Base-by-base conservation (phyloP, 805 yeast genomes). In the Suhomyces xylopsoci region DNA sequence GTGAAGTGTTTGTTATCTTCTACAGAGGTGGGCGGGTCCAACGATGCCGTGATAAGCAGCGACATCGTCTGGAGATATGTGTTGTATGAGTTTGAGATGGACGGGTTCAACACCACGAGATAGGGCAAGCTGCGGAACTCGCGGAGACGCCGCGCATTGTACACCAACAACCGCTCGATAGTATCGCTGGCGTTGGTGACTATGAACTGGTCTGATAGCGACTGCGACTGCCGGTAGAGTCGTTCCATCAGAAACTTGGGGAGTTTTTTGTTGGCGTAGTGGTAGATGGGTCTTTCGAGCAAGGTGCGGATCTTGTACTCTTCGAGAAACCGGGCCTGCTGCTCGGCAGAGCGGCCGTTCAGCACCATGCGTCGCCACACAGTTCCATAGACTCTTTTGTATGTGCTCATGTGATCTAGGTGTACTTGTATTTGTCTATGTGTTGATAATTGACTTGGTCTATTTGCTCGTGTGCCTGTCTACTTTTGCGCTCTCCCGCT, bases 101-200 rank as follows among this genome's bases (percentile, higher is more conserved):
- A 83, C 5, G 97, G 97, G 65, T 93, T 93, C 55, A 93, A 69
- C 51, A 91, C 86, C 46, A 87, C 90, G 59, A 92, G 79, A 66
- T 90, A 93, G 0, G 97, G 97, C 51, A 93, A 71, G 44, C 79
- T 74, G 56, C 93, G 80, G 58, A 93, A 82, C 26, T 85, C 86
- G 30, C 79, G 77, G 15, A 91, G 67, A 56, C 97, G 76, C 50
- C 85, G 81, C 7, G 96, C 89, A 51, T 90, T 84, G 59, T 81
- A 78, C 0, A 82, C 78, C 20, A 87, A 65, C 43, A 88, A 62
- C 47, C 78, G 74, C 54, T 82, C 80, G 14, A 85, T 72, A 0
- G 91, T 84, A 12, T 80, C 80, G 44, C 78, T 74, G 0, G 88
- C 84, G 51, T 77, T 74, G 42, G 69, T 66, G 15, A 79, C 58